A percentile compares a stretch with the other conserved stretches of the same genome.
Conservation (phyloP, 805 yeast genomes). For the Cephaloascus albidus region DNA sequence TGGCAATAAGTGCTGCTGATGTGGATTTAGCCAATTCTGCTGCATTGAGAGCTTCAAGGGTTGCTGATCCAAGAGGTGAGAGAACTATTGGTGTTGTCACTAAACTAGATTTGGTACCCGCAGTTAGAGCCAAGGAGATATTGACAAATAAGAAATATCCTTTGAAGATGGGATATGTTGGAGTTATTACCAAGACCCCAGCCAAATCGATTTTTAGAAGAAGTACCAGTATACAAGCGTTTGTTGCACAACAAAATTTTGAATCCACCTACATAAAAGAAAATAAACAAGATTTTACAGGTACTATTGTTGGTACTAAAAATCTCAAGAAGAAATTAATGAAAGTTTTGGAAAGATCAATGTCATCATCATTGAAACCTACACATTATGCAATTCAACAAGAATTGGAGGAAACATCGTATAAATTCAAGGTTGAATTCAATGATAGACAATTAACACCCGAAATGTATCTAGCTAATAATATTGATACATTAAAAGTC, state of each 20-base stretch:
- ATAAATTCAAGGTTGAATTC: slow-evolving; percentile 91
- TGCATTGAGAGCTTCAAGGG: slow-evolving; percentile 82
- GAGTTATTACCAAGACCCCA: slow-evolving; percentile 87
- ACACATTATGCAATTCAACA: slow-evolving; percentile 78
- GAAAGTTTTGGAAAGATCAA: slow-evolving; percentile 78
- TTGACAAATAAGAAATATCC: slow-evolving; percentile 81
- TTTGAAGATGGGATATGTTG: slow-evolving; percentile 92
- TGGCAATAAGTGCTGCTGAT: slow-evolving; percentile 96
- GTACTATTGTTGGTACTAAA: slow-evolving; percentile 70
- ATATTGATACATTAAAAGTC: slow-evolving; percentile 77
- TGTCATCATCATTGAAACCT: slow-evolving; percentile 84
- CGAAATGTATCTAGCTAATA: slow-evolving; percentile 86
- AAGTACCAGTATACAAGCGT: slow-evolving; percentile 50
- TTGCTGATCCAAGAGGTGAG: slow-evolving; percentile 89
- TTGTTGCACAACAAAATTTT: slow-evolving; percentile 57
- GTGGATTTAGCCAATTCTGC: slow-evolving; percentile 96
- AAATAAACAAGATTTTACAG: slow-evolving; percentile 47
- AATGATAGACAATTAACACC: slow-evolving; percentile 93
- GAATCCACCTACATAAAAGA: slow-evolving; percentile 49
- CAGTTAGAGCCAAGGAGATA: slow-evolving; percentile 58
- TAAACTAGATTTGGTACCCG: slow-evolving; percentile 82
- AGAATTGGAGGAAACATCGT: slow-evolving; percentile 89
- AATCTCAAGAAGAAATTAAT: slow-evolving; percentile 72
- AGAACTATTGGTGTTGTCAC: slow-evolving; percentile 96
- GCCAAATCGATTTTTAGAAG: slow-evolving; percentile 41